Evolutionary conservation across 768 basidiomycete genomes (phyloP).

Genomic region (Tricholomella constricta): DNA sequence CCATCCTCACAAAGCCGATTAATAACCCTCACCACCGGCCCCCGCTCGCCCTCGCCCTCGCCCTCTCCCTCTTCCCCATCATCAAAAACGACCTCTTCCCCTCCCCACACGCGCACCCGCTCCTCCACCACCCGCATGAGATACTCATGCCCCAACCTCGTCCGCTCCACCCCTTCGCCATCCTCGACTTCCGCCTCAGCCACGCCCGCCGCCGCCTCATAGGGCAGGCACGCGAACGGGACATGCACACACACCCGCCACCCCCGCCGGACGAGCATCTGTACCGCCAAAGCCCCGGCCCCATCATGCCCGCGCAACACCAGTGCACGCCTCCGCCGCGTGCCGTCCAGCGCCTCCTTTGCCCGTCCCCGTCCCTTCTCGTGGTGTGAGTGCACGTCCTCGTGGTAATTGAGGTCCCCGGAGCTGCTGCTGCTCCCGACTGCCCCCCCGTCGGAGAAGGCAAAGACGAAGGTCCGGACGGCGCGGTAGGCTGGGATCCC

Average conservation of each 20-base stretch:
- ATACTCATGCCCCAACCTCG: slow-evolving; percentile 40
- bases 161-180: slow-evolving; percentile 9
- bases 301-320: slow-evolving; percentile 78
- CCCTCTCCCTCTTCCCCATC: slow-evolving; percentile 41
- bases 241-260: slow-evolving; percentile 78
- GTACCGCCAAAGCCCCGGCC: slow-evolving; percentile 72
- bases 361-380: slow-evolving; percentile 1
- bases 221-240: slow-evolving; percentile 26
- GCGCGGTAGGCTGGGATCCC: slow-evolving; percentile 85
- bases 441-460: slow-evolving; percentile 31
- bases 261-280: slow-evolving; percentile 70
- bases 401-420: not conserved
- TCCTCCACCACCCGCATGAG: slow-evolving; percentile 52
- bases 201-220: slow-evolving; percentile 10
- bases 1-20: slow-evolving; percentile 53
- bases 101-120: slow-evolving; percentile 68
- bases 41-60: slow-evolving; percentile 41
- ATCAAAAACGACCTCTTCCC: slow-evolving; percentile 76
- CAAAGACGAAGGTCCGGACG: slow-evolving; percentile 63
- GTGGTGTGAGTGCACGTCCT: not conserved
- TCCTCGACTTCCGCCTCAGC: slow-evolving; percentile 3
- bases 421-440: slow-evolving; percentile 6
- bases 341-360: slow-evolving; percentile 15
- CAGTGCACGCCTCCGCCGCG: slow-evolving; percentile 42
- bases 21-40: slow-evolving; percentile 52